Evolutionary conservation across 2,329 filamentous ascomycete species (phyloP).

Genomic region (Fusarium sarcochroum): DNA sequence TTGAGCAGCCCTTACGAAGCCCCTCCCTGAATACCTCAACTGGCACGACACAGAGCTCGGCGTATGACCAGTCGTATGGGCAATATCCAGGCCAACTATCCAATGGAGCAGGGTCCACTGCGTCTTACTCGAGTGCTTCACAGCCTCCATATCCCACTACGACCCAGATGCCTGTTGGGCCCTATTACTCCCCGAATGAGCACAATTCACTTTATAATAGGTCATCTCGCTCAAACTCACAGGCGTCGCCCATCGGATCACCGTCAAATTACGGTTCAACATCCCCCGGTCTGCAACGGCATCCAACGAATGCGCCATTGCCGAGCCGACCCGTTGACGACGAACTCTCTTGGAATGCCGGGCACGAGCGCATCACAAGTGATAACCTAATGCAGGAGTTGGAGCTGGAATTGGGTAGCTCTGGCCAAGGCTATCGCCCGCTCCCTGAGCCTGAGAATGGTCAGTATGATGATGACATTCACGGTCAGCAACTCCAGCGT

Average conservation of each 20-base stretch:
- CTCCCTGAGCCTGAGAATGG: slow-evolving; percentile 61
- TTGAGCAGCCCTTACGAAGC: slow-evolving; percentile 59
- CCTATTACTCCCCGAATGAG: slow-evolving; percentile 64
- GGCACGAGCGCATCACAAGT: slow-evolving; percentile 61
- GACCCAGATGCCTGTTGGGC: slow-evolving; percentile 67
- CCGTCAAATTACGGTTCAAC: slow-evolving; percentile 57
- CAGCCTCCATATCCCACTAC: slow-evolving; percentile 67
- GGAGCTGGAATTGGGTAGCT: slow-evolving; percentile 65
- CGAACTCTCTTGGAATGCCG: slow-evolving; percentile 60
- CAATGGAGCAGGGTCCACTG: slow-evolving; percentile 57
- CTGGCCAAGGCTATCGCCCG: slow-evolving; percentile 53
- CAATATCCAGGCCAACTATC: slow-evolving; percentile 56
- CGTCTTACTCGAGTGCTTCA: slow-evolving; percentile 54
- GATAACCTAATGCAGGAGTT: slow-evolving; percentile 72
- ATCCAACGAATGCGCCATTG: slow-evolving; percentile 72
- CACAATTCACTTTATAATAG: slow-evolving; percentile 61
- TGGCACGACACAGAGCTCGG: slow-evolving; percentile 48
- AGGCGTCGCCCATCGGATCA: slow-evolving; percentile 63
- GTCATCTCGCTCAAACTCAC: slow-evolving; percentile 64
- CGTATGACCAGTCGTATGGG: slow-evolving; percentile 57
- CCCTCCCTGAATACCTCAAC: slow-evolving; percentile 50
- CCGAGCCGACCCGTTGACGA: slow-evolving; percentile 66
- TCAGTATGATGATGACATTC: slow-evolving; percentile 61
- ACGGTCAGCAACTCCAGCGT: slow-evolving; percentile 59
- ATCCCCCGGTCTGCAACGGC: slow-evolving; percentile 65